These are phyloP conservation scores for Dicorynia guianensis DNA, from an alignment of 306 rosid species.

Conservation along the genomic window DNA sequence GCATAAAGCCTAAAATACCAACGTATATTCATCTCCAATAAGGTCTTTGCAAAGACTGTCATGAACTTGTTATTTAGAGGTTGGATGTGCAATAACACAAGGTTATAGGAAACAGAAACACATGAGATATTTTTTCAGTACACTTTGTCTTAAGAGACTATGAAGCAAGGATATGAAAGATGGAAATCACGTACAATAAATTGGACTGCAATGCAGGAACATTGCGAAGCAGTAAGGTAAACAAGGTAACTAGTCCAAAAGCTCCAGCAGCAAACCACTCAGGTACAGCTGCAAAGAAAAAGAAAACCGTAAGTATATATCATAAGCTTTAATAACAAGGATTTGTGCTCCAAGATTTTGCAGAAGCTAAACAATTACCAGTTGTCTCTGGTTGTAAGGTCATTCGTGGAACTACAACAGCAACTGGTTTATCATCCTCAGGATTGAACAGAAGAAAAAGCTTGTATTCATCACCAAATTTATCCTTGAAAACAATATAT, in stretches of 20 bases:
- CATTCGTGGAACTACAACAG: constrained; percentile 86
- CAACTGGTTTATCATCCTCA: constrained; percentile 97
- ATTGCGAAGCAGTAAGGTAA: constrained; percentile 87
- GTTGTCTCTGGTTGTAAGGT: constrained; percentile 95
- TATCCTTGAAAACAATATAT: constrained; percentile 59
- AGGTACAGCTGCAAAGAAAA: constrained; percentile 76
- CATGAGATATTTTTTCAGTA: constrained; percentile 11
- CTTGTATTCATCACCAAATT: constrained; percentile 82
- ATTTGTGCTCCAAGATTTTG: constrained; percentile 12
- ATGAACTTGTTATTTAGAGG: constrained; percentile 27
- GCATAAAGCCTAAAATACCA: constrained; percentile 21
- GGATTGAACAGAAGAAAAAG: constrained; percentile 93
- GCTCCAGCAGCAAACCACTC: constrained; percentile 97
- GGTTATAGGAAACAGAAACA: constrained; percentile 25
- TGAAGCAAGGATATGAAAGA: constrained; percentile 13
- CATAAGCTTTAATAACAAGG: constrained; percentile 22
- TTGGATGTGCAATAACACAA: constrained; percentile 20
- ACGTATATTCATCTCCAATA: constrained; percentile 5
- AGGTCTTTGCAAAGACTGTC: constrained; percentile 17
- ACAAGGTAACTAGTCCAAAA: constrained; percentile 91
- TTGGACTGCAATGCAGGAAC: constrained; percentile 90
- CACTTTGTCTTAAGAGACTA: constrained; percentile 20
- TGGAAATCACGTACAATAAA: constrained; percentile 67
- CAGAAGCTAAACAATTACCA: constrained; percentile 54
- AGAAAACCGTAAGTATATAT: constrained; percentile 27